A percentile compares a stretch with the other conserved stretches of the same genome.
These are phyloP conservation scores for Diaporthe citri DNA, from an alignment of 2,329 filamentous ascomycete genomes.

Conservation along the genomic window DNA sequence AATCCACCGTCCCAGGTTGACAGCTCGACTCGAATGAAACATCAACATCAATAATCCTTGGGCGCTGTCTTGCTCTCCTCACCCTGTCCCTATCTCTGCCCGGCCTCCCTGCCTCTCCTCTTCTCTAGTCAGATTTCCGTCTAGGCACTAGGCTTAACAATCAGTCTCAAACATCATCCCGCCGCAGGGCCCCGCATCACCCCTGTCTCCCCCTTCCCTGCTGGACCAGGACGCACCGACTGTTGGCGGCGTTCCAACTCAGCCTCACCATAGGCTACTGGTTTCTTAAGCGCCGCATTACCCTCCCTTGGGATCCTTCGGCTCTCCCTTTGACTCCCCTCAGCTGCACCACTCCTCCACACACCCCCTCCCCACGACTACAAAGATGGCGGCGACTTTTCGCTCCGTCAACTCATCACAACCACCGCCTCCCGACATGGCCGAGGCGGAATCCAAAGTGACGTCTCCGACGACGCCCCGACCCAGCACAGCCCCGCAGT, in stretches of 20 bases:
- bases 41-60: constrained; percentile 36
- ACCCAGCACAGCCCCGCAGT: constrained; percentile 50
- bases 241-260: constrained; percentile 47
- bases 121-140: constrained; percentile 34
- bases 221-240: constrained; percentile 35
- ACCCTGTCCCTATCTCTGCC: constrained; percentile 26
- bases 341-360: constrained; percentile 29
- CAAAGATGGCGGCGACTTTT: constrained; percentile 67
- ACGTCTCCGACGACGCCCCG: constrained; percentile 53
- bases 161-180: constrained; percentile 48
- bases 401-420: constrained; percentile 69
- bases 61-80: constrained; percentile 25
- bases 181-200: constrained; percentile 48
- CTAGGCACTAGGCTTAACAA: constrained; percentile 41
- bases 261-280: constrained; percentile 47
- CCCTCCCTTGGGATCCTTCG: constrained; percentile 41
- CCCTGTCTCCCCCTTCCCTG: constrained; percentile 42
- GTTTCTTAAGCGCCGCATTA: constrained; percentile 45
- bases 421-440: constrained; percentile 56
- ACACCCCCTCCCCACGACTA: neutral
- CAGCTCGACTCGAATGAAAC: constrained; percentile 33
- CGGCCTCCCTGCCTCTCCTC: constrained; percentile 36
- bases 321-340: constrained; percentile 41
- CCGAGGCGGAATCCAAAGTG: constrained; percentile 67
- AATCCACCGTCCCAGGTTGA: constrained; percentile 19